Evolutionary conservation across 75 land plant species (phyloP).

Genomic region (Pseudotsuga menziesii): DNA sequence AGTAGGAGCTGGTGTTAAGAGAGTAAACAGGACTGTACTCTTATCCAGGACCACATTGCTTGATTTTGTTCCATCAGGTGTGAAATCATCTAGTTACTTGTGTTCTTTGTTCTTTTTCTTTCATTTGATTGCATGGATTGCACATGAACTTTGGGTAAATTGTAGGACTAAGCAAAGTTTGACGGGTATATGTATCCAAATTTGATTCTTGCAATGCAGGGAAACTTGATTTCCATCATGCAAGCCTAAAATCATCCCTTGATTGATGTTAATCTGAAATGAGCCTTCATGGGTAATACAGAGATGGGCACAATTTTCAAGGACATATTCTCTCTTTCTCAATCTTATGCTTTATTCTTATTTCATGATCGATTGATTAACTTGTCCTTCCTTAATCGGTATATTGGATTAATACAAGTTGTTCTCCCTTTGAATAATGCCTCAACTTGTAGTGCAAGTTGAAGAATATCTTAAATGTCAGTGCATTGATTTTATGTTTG

Average conservation of each 20-base stretch:
- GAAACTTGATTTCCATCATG: not conserved
- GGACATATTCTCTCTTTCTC: too few relatives aligned
- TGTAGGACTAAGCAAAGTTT: not conserved
- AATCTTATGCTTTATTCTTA: too few relatives aligned
- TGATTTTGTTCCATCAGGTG: not conserved
- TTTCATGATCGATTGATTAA: not conserved
- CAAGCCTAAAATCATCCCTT: not conserved
- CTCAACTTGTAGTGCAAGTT: not conserved
- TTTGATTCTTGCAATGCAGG: not conserved
- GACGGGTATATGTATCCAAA: not conserved
- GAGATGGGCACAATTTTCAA: too few relatives aligned
- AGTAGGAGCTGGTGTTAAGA: slow-evolving; percentile 5
- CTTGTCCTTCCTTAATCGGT: not conserved
- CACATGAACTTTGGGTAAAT: not conserved
- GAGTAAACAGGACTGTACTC: not conserved
- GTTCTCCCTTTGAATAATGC: not conserved
- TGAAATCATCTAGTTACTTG: not conserved
- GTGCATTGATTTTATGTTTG: not conserved
- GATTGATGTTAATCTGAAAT: not conserved
- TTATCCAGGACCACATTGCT: not conserved
- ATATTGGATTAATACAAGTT: too few relatives aligned
- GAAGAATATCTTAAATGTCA: too few relatives aligned
- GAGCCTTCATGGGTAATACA: too few relatives aligned
- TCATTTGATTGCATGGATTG: not conserved
- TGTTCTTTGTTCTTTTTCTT: too few relatives aligned